Base-by-base conservation (phyloP, 306 rosid genomes). In the Amphicarpaea edgeworthii region DNA sequence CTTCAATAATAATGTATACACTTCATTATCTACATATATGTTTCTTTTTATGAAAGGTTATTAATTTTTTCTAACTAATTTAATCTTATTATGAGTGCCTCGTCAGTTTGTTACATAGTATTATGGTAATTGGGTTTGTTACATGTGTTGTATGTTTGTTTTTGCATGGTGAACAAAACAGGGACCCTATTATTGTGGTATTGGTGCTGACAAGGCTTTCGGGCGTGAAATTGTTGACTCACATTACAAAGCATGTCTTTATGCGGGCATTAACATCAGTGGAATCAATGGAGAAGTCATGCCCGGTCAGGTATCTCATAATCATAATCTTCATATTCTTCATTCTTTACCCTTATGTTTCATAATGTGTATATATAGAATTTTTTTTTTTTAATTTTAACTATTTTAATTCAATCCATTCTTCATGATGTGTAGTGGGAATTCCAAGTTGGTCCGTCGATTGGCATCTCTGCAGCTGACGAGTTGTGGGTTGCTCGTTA, bases 231-330 rank as follows among this genome's bases (percentile, higher is more conserved):
- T 94, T 16, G 97, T 90, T 7, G 87, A 94, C 4, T 19, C 98
- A 6, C 96, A 94, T 77, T 94, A 94, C 88, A 94, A 94, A 86
- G 96, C 97, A 3, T 91, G 98, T 69, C 57, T 94, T 6, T 90
- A 87, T 64, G 97, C 98, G 0, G 98, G 98, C 50, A 70, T 94
- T 77, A 91, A 87, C 86, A 90, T 93, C 26, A 83, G 98, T 74
- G 98, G 98, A 3, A 85, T 91, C 67, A 93, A 93, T 10, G 98
- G 89, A 34, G 98, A 94, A 90, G 98, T 94, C 53, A 91, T 94
- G 98, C 98, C 98, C 0, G 96, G 97, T 12, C 98, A 94, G 78
- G 98, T 91, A 65, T 58, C 8, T 26, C 32, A 21, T 51, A 11
- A 9, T 7, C 42, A 38, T 11, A 43, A 1, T 77, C 15, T 30